Conservation (phyloP, 2,329 filamentous ascomycete species). For the Thielaviopsis populi region DNA sequence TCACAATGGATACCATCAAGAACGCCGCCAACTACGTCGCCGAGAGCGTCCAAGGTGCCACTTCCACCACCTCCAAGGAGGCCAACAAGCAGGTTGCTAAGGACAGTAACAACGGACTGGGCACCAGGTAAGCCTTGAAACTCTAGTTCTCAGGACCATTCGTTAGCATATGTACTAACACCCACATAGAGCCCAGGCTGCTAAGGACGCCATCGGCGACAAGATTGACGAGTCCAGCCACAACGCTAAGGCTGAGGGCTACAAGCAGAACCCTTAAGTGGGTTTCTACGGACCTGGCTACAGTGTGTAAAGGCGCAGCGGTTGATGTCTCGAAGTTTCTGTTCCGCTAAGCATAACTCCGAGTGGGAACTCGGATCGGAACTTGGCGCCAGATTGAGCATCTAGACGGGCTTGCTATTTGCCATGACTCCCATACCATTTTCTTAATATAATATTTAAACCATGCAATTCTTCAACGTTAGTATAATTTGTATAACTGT, state of each 20-base stretch:
- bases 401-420: neutral
- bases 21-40: conserved; percentile 55
- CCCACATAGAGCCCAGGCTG: conserved; percentile 27
- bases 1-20: conserved; percentile 39
- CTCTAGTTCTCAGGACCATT: too few species aligned
- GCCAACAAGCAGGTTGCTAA: conserved; percentile 56
- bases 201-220: conserved; percentile 36
- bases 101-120: conserved; percentile 37
- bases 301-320: neutral
- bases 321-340: neutral
- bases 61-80: conserved; percentile 48
- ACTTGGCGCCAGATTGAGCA: neutral
- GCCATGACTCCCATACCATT: neutral
- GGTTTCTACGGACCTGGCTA: neutral
- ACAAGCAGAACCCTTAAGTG: conserved; percentile 24
- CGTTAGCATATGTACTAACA: conserved; percentile 18
- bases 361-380: neutral
- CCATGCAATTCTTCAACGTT: too few species aligned
- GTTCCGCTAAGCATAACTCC: neutral
- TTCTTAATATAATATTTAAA: neutral
- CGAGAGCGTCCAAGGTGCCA: conserved; percentile 45
- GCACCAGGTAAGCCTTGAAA: conserved; percentile 36
- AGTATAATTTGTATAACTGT: neutral
- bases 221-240: conserved; percentile 31
- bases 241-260: conserved; percentile 29